Conservation (phyloP, 1,284 basidiomycete genomes). For the Microbotryomycetes sp. region DNA sequence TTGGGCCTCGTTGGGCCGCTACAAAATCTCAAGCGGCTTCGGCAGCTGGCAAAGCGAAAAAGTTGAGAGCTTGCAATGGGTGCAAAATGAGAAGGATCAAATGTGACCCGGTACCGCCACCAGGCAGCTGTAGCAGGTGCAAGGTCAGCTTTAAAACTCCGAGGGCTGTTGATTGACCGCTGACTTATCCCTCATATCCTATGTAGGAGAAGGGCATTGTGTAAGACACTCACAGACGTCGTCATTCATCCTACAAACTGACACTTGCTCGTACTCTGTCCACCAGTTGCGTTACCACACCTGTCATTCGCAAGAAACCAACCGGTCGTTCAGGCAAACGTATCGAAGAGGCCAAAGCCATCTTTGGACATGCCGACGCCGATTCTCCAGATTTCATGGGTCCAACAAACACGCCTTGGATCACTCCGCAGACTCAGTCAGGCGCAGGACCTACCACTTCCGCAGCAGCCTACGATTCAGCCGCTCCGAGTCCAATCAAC, state of each 20-base stretch:
- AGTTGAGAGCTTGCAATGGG: constrained; percentile 13
- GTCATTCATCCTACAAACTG: not conserved
- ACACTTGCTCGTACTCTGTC: not conserved
- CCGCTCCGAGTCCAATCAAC: not conserved
- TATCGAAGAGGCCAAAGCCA: constrained; percentile 26
- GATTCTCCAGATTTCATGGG: constrained; percentile 12
- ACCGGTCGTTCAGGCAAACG: constrained; percentile 15
- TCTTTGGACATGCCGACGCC: constrained; percentile 21
- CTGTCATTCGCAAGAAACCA: constrained; percentile 19
- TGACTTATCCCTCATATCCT: too few relatives aligned
- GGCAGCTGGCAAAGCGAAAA: not conserved
- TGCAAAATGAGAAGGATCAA: constrained; percentile 22
- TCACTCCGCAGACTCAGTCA: constrained; percentile 1
- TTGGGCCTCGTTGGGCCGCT: not conserved
- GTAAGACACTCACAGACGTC: not conserved
- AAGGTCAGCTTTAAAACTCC: too few relatives aligned
- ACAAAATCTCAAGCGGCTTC: not conserved
- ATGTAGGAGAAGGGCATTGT: constrained; percentile 26
- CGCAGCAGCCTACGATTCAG: not conserved
- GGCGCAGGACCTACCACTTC: not conserved
- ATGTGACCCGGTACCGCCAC: constrained; percentile 20
- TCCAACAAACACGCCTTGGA: constrained; percentile 20
- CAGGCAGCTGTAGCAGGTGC: constrained; percentile 17
- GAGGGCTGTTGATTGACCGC: too few relatives aligned
- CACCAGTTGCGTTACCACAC: constrained; percentile 18